Conservation (phyloP, 176 grass and related monocot species). For the Oryza australiensis region DNA sequence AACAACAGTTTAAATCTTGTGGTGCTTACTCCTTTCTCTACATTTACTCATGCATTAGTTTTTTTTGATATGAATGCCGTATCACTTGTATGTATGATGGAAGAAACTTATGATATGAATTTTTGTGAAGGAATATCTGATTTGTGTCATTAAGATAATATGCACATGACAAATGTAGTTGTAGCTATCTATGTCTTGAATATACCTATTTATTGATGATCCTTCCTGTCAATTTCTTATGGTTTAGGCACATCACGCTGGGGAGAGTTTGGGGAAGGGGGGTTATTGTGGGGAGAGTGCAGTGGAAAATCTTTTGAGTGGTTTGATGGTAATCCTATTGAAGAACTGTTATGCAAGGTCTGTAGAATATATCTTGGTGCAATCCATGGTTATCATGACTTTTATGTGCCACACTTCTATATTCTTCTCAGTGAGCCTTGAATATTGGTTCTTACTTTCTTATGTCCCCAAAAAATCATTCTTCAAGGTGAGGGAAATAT, state of each 20-base stretch:
- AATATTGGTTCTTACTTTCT: slow-evolving; percentile 29
- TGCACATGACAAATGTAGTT: not conserved
- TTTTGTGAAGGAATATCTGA: not conserved
- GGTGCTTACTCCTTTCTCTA: not conserved
- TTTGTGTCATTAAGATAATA: not conserved
- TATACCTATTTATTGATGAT: slow-evolving; percentile 18
- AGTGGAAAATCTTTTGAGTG: slow-evolving; percentile 79
- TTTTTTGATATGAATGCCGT: slow-evolving; percentile 18
- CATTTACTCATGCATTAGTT: not conserved
- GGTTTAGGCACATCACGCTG: slow-evolving; percentile 76
- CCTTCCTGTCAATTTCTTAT: slow-evolving; percentile 31
- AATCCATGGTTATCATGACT: not conserved
- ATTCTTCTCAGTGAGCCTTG: slow-evolving; percentile 28
- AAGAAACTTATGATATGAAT: slow-evolving; percentile 11
- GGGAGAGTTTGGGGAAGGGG: slow-evolving; percentile 91
- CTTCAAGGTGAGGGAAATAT: slow-evolving; percentile 78
- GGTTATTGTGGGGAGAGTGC: slow-evolving; percentile 96
- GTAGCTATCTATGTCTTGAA: slow-evolving; percentile 19
- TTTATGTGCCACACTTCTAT: slow-evolving; percentile 10
- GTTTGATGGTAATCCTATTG: slow-evolving; percentile 72
- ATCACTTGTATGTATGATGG: not conserved
- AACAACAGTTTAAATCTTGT: not conserved
- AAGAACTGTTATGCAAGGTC: slow-evolving; percentile 86
- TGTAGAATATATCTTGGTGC: slow-evolving; percentile 24
- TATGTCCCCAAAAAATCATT: slow-evolving; percentile 25